A percentile compares a stretch with the other conserved stretches of the same genome.
Conservation (phyloP, 352 stramenopile species). For the Phytophthora hibernalis region DNA sequence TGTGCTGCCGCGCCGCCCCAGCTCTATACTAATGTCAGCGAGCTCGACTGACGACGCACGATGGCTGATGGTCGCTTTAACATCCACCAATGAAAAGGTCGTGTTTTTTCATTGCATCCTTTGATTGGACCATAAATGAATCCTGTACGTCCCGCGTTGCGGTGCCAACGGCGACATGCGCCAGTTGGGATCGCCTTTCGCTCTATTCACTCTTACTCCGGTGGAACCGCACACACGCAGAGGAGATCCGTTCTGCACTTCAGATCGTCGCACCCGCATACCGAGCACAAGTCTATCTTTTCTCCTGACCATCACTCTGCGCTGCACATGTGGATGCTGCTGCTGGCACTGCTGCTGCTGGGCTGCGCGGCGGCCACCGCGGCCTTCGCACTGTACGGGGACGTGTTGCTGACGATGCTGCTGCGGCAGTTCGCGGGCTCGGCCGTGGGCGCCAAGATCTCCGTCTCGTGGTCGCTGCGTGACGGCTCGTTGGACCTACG, state of each 20-base stretch:
- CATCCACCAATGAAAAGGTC: neutral
- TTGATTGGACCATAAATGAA: conserved; percentile 17
- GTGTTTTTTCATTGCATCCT: conserved; percentile 2
- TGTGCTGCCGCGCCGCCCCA: conserved; percentile 1
- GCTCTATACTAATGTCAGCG: conserved; percentile 46
- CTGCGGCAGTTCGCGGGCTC: conserved; percentile 51
- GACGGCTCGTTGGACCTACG: conserved; percentile 68
- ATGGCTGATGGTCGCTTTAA: conserved; percentile 12
- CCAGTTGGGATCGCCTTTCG: conserved; percentile 18
- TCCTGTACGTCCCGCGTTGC: conserved; percentile 8
- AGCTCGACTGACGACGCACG: conserved; percentile 49
- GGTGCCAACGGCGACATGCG: conserved; percentile 7
- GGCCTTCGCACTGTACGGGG: conserved; percentile 56
- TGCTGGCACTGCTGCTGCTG: conserved; percentile 47
- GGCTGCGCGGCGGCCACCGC: conserved; percentile 32
- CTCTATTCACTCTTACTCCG: conserved; percentile 16
- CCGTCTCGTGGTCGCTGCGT: conserved; percentile 67
- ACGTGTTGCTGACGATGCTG: conserved; percentile 66
- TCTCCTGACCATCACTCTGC: conserved; percentile 1
- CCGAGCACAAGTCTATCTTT: neutral
- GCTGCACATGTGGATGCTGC: conserved; percentile 42
- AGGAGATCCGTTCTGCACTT: too few relatives aligned
- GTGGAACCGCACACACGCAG: neutral
- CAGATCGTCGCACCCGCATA: conserved; percentile 2
- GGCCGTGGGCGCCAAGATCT: conserved; percentile 64